phyloP scores from a whole-genome alignment of 768 basidiomycete genomes.

The Boletus tylopilopsis region DNA sequence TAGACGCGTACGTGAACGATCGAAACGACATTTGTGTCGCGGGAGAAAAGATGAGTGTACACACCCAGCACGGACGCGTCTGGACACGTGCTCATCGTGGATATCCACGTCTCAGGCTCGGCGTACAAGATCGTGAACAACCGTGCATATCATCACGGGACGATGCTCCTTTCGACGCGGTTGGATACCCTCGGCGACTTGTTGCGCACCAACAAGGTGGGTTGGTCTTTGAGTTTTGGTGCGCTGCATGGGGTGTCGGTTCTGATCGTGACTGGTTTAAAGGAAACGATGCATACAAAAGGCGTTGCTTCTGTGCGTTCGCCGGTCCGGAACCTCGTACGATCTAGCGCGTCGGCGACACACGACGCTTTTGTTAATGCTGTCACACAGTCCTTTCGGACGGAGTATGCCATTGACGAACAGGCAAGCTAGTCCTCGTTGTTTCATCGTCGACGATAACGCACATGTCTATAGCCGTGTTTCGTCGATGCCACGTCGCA shows the following conservation, averaged over 20 bases:
- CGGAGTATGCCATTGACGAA: slow-evolving; percentile 46
- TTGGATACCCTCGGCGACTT: slow-evolving; percentile 70
- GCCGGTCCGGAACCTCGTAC: slow-evolving; percentile 79
- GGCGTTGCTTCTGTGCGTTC: slow-evolving; percentile 91
- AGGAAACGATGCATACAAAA: slow-evolving; percentile 80
- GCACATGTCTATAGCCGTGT: slow-evolving; percentile 32
- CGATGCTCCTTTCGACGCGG: slow-evolving; percentile 90
- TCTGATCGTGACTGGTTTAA: background rate
- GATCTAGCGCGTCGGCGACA: slow-evolving; percentile 45
- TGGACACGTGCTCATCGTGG: background rate
- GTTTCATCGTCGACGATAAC: too few relatives aligned
- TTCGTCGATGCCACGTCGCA: slow-evolving; percentile 45
- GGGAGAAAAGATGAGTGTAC: slow-evolving; percentile 81
- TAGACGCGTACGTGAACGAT: slow-evolving; percentile 79
- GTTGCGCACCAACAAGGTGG: slow-evolving; percentile 63
- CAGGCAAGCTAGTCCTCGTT: slow-evolving; percentile 23
- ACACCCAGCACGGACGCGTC: background rate
- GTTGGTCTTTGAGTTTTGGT: slow-evolving; percentile 8
- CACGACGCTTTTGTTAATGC: slow-evolving; percentile 72
- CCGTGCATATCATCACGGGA: slow-evolving; percentile 96
- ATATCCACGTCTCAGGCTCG: slow-evolving; percentile 85
- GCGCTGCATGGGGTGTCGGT: background rate
- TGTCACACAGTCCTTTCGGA: slow-evolving; percentile 62
- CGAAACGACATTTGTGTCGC: slow-evolving; percentile 90
- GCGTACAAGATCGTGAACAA: slow-evolving; percentile 93